Conservation (phyloP, 225 moss, liverwort and hornwort species). For the Marchantia paleacea region DNA sequence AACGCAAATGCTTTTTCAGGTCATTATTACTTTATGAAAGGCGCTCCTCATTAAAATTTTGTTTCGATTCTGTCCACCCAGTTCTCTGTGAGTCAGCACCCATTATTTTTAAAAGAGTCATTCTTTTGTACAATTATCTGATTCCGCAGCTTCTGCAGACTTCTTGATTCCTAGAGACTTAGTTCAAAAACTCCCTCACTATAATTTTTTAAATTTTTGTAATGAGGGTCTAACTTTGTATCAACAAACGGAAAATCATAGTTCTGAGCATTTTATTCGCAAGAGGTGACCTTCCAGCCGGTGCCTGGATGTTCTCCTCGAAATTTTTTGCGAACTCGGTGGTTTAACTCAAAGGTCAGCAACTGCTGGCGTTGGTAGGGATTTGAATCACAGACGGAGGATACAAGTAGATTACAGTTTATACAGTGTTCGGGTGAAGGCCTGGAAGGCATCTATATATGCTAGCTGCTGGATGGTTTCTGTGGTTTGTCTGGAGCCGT, state of each 20-base stretch:
- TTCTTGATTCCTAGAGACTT: not conserved
- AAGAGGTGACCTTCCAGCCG: not conserved
- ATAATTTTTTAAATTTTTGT: too few species aligned
- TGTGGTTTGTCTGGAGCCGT: not conserved
- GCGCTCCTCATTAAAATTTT: not conserved
- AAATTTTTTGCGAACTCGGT: not conserved
- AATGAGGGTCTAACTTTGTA: not conserved
- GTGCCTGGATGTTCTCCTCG: not conserved
- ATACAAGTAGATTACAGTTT: not conserved
- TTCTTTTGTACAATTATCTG: not conserved
- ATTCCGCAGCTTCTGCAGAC: not conserved
- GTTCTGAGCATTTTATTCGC: not conserved
- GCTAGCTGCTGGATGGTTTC: not conserved
- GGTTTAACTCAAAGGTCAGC: not conserved
- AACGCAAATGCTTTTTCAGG: conserved; percentile 23
- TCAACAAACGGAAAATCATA: not conserved
- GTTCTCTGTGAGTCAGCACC: not conserved
- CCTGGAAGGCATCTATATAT: conserved; percentile 2
- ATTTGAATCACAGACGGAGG: not conserved
- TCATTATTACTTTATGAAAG: not conserved
- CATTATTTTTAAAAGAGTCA: too few species aligned
- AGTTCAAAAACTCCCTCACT: not conserved
- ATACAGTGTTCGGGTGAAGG: not conserved
- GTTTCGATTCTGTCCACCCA: not conserved
- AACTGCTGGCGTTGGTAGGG: not conserved